phyloP scores from a whole-genome alignment of 768 basidiomycete genomes.

The Suillus subaureus region DNA sequence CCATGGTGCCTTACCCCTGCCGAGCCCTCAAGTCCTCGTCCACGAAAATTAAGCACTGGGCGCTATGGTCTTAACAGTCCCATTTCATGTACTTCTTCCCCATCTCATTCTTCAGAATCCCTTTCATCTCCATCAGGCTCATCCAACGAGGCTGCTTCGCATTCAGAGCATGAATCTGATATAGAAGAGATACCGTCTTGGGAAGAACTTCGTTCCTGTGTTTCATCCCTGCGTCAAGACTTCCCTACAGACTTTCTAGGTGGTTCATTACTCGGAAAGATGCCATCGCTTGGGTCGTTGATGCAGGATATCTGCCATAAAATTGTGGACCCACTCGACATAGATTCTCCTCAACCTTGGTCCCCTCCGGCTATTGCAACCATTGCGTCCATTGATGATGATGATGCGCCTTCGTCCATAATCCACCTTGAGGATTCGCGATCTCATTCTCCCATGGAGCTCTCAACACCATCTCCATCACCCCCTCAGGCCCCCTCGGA shows the following conservation, averaged over 20 bases:
- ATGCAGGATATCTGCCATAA: conserved; percentile 30
- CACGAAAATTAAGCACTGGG: conserved; percentile 47
- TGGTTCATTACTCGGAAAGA: conserved; percentile 25
- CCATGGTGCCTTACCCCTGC: conserved; percentile 10
- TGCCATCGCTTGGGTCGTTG: conserved; percentile 34
- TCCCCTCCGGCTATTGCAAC: conserved; percentile 19
- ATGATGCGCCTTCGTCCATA: conserved; percentile 13
- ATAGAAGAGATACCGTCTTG: conserved; percentile 46
- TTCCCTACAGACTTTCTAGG: conserved; percentile 13
- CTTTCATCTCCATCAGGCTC: conserved; percentile 46
- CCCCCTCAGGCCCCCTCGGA: conserved; percentile 31
- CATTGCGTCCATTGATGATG: conserved; percentile 16
- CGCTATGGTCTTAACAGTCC: conserved; percentile 60
- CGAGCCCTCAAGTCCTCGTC: conserved; percentile 35
- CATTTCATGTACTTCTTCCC: conserved; percentile 29
- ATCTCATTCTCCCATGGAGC: conserved; percentile 52
- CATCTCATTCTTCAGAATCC: conserved; percentile 33
- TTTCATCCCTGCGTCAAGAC: conserved; percentile 19
- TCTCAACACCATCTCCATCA: conserved; percentile 43
- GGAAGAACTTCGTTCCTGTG: conserved; percentile 16
- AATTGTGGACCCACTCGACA: conserved; percentile 13
- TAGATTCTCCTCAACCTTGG: conserved; percentile 14
- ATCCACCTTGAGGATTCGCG: conserved; percentile 26
- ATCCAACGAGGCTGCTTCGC: conserved; percentile 32
- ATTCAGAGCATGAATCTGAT: conserved; percentile 50